phyloP scores from a whole-genome alignment of 1,284 basidiomycete genomes.

The Cutaneotrichosporon cavernicola region DNA sequence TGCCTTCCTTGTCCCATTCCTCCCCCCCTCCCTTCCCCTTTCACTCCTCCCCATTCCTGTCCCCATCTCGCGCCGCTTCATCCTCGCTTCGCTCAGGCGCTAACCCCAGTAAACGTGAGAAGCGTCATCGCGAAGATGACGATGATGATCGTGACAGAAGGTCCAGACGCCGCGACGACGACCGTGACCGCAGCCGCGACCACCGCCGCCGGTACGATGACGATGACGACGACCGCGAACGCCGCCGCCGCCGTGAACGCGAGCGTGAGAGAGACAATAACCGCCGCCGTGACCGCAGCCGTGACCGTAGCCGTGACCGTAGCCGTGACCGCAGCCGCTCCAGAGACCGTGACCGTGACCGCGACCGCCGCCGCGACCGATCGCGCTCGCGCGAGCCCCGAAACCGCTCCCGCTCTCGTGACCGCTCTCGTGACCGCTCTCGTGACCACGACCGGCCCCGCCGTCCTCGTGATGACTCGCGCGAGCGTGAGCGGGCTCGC shows the following conservation, averaged over 20 bases:
- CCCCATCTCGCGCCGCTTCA: neutral
- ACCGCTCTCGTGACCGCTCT: constrained; percentile 11
- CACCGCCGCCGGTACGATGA: constrained; percentile 11
- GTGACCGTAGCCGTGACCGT: constrained; percentile 32
- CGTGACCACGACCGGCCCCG: constrained; percentile 14
- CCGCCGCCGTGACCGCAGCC: constrained; percentile 25
- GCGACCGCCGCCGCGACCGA: constrained; percentile 17
- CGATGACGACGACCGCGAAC: constrained; percentile 12
- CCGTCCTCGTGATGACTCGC: constrained; percentile 36
- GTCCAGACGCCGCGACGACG: constrained; percentile 46
- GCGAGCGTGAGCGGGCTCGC: constrained; percentile 16
- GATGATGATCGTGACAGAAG: constrained; percentile 46
- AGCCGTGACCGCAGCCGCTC: constrained; percentile 8
- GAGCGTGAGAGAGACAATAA: constrained; percentile 44
- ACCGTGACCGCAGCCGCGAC: constrained; percentile 49
- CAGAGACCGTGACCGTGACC: constrained; percentile 37
- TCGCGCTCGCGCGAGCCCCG: constrained; percentile 3
- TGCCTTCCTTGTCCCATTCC: neutral
- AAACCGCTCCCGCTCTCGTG: no score
- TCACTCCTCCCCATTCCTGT: neutral
- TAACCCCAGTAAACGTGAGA: constrained; percentile 48
- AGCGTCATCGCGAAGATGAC: constrained; percentile 55
- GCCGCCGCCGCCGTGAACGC: constrained; percentile 40
- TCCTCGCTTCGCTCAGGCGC: neutral
- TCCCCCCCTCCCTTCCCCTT: neutral